Base-by-base conservation (phyloP, 768 basidiomycete species). In the Kwoniella newhampshirensis region DNA sequence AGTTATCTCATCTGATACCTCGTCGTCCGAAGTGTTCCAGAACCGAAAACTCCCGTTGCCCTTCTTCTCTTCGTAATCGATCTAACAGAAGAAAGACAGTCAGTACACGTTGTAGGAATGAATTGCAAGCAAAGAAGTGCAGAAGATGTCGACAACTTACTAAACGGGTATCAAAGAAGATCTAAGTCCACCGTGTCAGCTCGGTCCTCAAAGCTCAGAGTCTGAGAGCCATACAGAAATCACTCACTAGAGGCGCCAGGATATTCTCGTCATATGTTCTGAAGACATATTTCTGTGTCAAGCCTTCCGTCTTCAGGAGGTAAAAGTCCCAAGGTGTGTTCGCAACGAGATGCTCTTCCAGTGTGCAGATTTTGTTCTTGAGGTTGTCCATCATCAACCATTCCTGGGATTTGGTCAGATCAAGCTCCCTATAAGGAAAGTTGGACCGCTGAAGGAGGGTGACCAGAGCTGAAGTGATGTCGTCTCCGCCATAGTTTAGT, bases 251-350 rank as follows among this genome's bases (percentile, higher is more conserved):
- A 2, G 94, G 90, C 0, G 93, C 91, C 28, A 97, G 79, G 57
- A 96, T 93, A 49, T 89, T 86, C 76, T 99, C 96, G 71, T 98
- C 94, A 71, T 96, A 98, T 1, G 89, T 87, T 25, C 91, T 85
- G 41, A 96, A 78, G 25, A 85, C 87, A 73, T 92, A 97, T 71
- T 96, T 96, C 73, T 88, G 83, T 0, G 92, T 87, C 13, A 85
- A 78, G 51, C 83, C 81, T 35, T 84, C 85, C 4, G 91, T 87
- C 50, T 83, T 79, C 35, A 93, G 82, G 13, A 94, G 88, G 20
- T 87, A 83, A 66, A 98, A 92, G 71, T 96, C 91, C 75, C 91
- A 92, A 43, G 91, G 75, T 67, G 91, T 94, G 49, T 91, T 79
- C 1, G 88, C 92, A 4, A 97, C 89, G 59, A 94, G 89, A 43